phyloP scores from a whole-genome alignment of 768 basidiomycete genomes.

The Panaeolus cyanescens region DNA sequence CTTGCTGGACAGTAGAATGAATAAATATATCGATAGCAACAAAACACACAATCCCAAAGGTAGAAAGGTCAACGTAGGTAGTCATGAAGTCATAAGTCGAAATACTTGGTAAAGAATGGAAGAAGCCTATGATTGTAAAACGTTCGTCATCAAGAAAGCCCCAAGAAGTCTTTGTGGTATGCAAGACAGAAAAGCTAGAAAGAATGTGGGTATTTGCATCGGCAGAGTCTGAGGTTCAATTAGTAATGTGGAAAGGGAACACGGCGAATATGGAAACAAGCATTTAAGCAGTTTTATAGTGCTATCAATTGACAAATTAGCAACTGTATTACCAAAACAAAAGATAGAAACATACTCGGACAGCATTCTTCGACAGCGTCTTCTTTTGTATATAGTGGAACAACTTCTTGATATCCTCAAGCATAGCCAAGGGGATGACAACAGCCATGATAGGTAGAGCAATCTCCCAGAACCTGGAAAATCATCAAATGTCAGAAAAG shows the following conservation, averaged over 20 bases:
- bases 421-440: conserved; percentile 54
- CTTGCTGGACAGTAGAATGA: too few species aligned
- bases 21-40: too few species aligned
- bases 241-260: neutral
- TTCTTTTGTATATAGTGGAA: conserved; percentile 50
- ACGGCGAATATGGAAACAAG: neutral
- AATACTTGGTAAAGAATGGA: too few species aligned
- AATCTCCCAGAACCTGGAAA: conserved; percentile 64
- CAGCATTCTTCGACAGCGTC: conserved; percentile 26
- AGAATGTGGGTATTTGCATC: neutral
- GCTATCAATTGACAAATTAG: neutral
- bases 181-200: too few species aligned
- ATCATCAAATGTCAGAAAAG: neutral
- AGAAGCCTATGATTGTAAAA: too few species aligned
- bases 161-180: too few species aligned
- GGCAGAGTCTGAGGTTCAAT: too few species aligned
- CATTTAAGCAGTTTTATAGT: neutral
- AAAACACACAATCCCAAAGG: too few species aligned
- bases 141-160: too few species aligned
- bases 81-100: too few species aligned
- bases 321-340: neutral
- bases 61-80: too few species aligned
- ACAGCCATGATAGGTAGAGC: conserved; percentile 59
- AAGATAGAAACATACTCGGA: conserved; percentile 26
- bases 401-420: conserved; percentile 47